A percentile compares a stretch with the other conserved stretches of the same genome.
These are phyloP conservation scores for Xylaria sp. DNA, from an alignment of 2,329 filamentous ascomycete species.

Conservation along the genomic window DNA sequence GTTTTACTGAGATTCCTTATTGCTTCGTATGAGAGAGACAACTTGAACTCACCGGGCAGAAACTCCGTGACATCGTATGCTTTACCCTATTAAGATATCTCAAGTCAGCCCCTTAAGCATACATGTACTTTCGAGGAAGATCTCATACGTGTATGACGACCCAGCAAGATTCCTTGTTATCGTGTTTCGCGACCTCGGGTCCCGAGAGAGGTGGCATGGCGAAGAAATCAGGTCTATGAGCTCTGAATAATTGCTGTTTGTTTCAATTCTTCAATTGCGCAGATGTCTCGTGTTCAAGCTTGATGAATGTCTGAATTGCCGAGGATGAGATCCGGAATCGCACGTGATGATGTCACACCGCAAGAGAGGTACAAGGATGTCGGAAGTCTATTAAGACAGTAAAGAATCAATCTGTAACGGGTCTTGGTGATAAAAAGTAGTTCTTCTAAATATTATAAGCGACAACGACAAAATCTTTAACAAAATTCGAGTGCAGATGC, in stretches of 20 bases:
- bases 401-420: background rate
- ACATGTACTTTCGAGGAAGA: background rate
- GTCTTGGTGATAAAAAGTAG: background rate
- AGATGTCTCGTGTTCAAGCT: background rate
- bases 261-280: background rate
- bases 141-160: slow-evolving; percentile 79
- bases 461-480: background rate
- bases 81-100: slow-evolving; percentile 64
- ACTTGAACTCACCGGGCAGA: slow-evolving; percentile 67
- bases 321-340: slow-evolving; percentile 13
- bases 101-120: slow-evolving; percentile 7
- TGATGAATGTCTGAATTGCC: slow-evolving; percentile 10
- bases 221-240: background rate
- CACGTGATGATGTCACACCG: slow-evolving; percentile 34
- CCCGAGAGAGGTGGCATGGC: slow-evolving; percentile 60
- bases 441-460: background rate
- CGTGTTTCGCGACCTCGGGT: slow-evolving; percentile 74
- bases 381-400: background rate
- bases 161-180: slow-evolving; percentile 87
- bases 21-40: background rate
- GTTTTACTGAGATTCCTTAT: background rate
- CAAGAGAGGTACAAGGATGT: background rate
- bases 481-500: background rate
- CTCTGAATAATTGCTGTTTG: background rate
- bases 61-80: slow-evolving; percentile 93